Percentiles rank a stretch among this genome's conserved stretches.
Conservation (phyloP, 805 yeast species). For the Sporopachydermia lactativora region DNA sequence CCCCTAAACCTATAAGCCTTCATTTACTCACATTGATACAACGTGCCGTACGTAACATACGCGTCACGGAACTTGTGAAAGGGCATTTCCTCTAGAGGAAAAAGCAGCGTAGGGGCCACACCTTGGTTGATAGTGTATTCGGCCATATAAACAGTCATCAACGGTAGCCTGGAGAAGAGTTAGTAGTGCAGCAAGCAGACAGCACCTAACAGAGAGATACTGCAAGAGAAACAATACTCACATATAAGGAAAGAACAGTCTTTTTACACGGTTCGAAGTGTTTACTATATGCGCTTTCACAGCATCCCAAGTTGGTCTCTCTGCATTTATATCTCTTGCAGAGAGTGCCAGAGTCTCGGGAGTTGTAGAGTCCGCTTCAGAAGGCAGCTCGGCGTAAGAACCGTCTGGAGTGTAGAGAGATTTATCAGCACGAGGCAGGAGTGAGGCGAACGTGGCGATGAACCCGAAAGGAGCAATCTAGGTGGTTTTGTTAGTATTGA, state of each 20-base stretch:
- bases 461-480: slow-evolving; percentile 39
- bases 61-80: slow-evolving; percentile 65
- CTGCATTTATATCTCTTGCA: slow-evolving; percentile 3
- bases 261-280: slow-evolving; percentile 23
- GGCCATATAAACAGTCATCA: slow-evolving; percentile 67
- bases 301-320: background rate
- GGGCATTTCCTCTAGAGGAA: slow-evolving; percentile 59
- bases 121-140: slow-evolving; percentile 91
- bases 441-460: slow-evolving; percentile 16
- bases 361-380: too few species aligned
- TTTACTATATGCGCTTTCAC: slow-evolving; percentile 11
- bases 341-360: too few species aligned
- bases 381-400: too few species aligned
- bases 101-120: slow-evolving; percentile 74
- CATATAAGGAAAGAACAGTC: slow-evolving; percentile 31
- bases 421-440: too few species aligned
- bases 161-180: slow-evolving; percentile 59
- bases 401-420: too few species aligned
- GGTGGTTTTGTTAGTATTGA: background rate
- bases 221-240: slow-evolving; percentile 1
- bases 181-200: slow-evolving; percentile 7
- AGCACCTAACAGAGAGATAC: slow-evolving; percentile 1
- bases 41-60: slow-evolving; percentile 80
- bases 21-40: slow-evolving; percentile 44
- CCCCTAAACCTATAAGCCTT: too few species aligned